These are phyloP conservation scores for Rhododendron henanense DNA, from an alignment of 148 eudicot species.

Conservation along the genomic window DNA sequence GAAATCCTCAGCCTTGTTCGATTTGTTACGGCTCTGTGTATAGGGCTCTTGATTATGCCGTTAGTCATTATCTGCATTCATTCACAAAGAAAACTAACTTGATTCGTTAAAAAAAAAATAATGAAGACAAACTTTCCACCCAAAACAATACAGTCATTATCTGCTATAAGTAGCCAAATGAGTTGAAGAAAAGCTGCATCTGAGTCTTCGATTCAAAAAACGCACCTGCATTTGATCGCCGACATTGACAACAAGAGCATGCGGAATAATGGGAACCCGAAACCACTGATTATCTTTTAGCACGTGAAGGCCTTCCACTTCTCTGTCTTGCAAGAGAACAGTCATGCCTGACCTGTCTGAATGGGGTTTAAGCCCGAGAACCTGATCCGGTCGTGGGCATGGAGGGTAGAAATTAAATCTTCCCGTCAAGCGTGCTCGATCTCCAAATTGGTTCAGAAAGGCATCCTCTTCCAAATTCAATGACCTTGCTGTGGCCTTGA, in stretches of 20 bases:
- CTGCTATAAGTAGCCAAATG: background rate
- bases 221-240: conserved; percentile 40
- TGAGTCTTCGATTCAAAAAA: background rate
- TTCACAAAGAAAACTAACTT: background rate
- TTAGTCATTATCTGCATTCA: conserved; percentile 38
- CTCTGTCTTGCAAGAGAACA: conserved; percentile 36
- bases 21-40: conserved; percentile 29
- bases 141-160: background rate
- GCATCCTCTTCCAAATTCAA: conserved; percentile 25
- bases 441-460: conserved; percentile 22
- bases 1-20: conserved; percentile 15
- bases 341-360: conserved; percentile 42
- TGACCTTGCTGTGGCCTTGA: conserved; percentile 25
- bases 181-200: background rate
- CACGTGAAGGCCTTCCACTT: conserved; percentile 49
- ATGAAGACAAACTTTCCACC: background rate
- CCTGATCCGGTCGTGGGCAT: conserved; percentile 30
- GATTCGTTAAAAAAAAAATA: too few relatives aligned
- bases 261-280: conserved; percentile 35
- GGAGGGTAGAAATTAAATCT: conserved; percentile 39
- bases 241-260: conserved; percentile 36
- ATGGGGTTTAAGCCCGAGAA: conserved; percentile 41
- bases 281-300: conserved; percentile 43
- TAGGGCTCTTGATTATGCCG: conserved; percentile 31
- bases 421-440: conserved; percentile 21